Percentiles rank a stretch among this genome's conserved stretches.
Conservation (phyloP, 345 rosid genomes). For the Salix arbutifolia region DNA sequence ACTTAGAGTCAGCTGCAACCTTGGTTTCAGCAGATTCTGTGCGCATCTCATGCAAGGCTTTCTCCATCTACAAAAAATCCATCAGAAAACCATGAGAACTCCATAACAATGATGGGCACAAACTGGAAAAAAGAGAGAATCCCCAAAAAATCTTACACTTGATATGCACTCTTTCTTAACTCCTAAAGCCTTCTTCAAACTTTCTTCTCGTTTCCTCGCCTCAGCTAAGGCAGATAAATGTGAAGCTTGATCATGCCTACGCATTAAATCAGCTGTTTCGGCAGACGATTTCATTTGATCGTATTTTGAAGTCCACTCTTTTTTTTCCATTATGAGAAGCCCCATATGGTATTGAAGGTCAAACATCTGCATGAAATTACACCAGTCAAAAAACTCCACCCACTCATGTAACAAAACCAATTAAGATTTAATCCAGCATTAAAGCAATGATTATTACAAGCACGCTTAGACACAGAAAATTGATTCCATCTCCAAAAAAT, state of each 20-base stretch:
- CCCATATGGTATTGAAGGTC: conserved; percentile 97
- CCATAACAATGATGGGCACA: neutral
- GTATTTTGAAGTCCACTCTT: conserved; percentile 50
- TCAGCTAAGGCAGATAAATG: conserved; percentile 61
- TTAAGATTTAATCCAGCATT: neutral
- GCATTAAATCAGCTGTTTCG: conserved; percentile 56
- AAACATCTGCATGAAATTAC: conserved; percentile 49
- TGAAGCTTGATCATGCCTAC: conserved; percentile 61
- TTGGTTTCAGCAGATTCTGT: conserved; percentile 87
- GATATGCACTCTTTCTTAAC: conserved; percentile 82
- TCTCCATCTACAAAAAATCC: conserved; percentile 60
- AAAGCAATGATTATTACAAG: too few species aligned
- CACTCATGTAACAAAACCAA: neutral
- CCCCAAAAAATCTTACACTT: conserved; percentile 53
- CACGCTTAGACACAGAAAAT: neutral
- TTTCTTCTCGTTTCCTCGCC: conserved; percentile 75
- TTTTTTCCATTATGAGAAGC: conserved; percentile 71
- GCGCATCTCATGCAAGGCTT: conserved; percentile 92
- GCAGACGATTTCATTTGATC: conserved; percentile 68
- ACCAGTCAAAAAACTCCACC: neutral
- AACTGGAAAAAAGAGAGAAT: neutral
- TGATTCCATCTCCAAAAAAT: neutral
- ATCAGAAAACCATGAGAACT: conserved; percentile 10
- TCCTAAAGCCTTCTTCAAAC: conserved; percentile 74
- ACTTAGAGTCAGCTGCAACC: conserved; percentile 65